Evolutionary conservation across 495 filamentous ascomycete genomes (phyloP).

Genomic region (Cercophora sp.): DNA sequence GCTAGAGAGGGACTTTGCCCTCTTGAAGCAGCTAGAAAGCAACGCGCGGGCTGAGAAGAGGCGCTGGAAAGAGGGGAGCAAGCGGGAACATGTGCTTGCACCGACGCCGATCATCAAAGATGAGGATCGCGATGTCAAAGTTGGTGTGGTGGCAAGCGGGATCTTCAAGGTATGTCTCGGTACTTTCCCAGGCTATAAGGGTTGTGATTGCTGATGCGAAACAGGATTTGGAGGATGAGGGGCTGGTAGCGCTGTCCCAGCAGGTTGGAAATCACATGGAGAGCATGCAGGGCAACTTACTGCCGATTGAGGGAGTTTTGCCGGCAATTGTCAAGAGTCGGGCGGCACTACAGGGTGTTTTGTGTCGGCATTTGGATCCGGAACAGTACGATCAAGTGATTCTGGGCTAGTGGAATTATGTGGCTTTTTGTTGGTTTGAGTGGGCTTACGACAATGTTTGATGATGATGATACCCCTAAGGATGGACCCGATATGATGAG

Average conservation of each 20-base stretch:
- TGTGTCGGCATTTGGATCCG: conserved; percentile 42
- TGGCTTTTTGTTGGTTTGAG: no score
- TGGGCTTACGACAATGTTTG: no score
- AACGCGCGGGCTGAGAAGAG: conserved; percentile 38
- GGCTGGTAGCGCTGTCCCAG: conserved; percentile 33
- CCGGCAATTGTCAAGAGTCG: conserved; percentile 41
- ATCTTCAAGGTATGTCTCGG: conserved; percentile 34
- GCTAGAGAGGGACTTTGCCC: conserved; percentile 37
- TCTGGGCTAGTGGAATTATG: conserved; percentile 36
- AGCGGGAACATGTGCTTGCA: conserved; percentile 40
- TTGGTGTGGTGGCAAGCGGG: conserved; percentile 16
- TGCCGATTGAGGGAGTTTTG: conserved; percentile 43
- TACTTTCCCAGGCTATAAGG: no score
- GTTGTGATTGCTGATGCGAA: no score
- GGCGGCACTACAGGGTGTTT: conserved; percentile 35
- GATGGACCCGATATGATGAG: no score
- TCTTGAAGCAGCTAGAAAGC: conserved; percentile 31
- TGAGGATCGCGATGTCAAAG: not conserved
- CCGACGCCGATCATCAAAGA: conserved; percentile 26
- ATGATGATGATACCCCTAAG: no score
- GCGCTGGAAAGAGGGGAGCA: conserved; percentile 31
- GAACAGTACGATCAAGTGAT: conserved; percentile 41
- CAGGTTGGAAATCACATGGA: conserved; percentile 48
- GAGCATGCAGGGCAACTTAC: conserved; percentile 58
- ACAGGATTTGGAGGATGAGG: conserved; percentile 28